Evolutionary conservation across 164 flowering plant genomes (phyloP).

Genomic region (Stephania japonica): DNA sequence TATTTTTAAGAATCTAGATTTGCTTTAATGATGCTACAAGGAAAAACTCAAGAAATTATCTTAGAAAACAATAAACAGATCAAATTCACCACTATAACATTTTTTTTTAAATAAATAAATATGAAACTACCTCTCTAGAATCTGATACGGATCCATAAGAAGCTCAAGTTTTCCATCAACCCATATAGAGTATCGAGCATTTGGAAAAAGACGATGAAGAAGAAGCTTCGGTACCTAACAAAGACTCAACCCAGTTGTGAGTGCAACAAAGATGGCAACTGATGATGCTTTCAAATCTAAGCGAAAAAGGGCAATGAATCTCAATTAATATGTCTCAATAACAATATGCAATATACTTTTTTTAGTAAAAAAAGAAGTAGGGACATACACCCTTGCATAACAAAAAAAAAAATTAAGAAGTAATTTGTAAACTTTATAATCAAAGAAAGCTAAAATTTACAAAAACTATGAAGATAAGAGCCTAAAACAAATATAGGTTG

Average conservation of each 20-base stretch:
- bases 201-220: conserved; percentile 79
- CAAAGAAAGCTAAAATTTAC: too few species aligned
- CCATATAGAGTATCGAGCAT: conserved; percentile 80
- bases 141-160: conserved; percentile 90
- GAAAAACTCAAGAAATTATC: not conserved
- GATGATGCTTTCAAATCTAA: not conserved
- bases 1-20: not conserved
- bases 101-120: not conserved
- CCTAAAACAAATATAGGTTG: not conserved
- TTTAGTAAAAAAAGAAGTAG: not conserved
- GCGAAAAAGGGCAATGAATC: not conserved
- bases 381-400: not conserved
- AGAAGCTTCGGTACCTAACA: conserved; percentile 90
- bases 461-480: too few species aligned
- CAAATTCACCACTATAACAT: not conserved
- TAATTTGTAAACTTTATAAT: too few species aligned
- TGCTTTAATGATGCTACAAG: not conserved
- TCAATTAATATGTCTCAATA: not conserved
- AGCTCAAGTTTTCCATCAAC: conserved; percentile 96
- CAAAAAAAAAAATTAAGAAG: not conserved
- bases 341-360: not conserved
- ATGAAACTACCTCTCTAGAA: conserved; percentile 71
- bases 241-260: not conserved
- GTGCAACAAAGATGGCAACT: not conserved
- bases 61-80: not conserved